Evolutionary conservation across 2,329 filamentous ascomycete genomes (phyloP), one percentile per base, ranked within the genome.

Genomic region (Talaromyces sp.): DNA sequence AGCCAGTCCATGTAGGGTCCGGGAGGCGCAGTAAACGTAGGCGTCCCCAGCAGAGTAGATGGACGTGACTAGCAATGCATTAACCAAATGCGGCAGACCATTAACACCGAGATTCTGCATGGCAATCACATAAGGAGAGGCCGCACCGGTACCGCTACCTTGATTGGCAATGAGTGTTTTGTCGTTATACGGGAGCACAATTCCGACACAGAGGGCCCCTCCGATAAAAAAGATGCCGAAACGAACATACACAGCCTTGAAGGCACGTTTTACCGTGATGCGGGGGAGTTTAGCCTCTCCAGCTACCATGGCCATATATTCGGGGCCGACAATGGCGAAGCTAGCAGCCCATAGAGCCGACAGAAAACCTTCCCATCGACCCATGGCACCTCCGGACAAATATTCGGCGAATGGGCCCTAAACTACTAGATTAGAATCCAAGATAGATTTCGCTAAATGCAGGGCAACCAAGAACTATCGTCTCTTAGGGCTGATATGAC

Each of bases 201-300:
- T 85, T 5, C 87, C 87, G 2, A 89, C 84, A 15, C 81, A 83
- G 4, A 93, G 78, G 0, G 87, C 84, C 1, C 88, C 87, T 1
- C 89, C 80, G 37, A 89, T 81, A 73, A 91, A 91, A 72, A 92
- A 92, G 13, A 83, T 74, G 0, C 86, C 84, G 43, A 93, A 78
- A n/a, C 89, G 86, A 70, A 87, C 88, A 69, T 90, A 90, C 1
- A 91, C 86, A 53, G 86, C 84, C 60, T 89, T 89, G 71, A 86
- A 91, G 1, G 89, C 89, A 21, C 81, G 83, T 1, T 88, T 88
- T 73, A 93, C 84, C 36, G 86, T 82, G 11, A 75, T 75, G 3
- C 86, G 82, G 0, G 88, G 87, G 61, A 88, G 86, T 64, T 86
- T 83, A 1, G 86, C 82, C 69, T 90, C 88, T 19, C 84, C 86